Conservation (phyloP, 2,329 filamentous ascomycete genomes). For the Penicillium sp. region DNA sequence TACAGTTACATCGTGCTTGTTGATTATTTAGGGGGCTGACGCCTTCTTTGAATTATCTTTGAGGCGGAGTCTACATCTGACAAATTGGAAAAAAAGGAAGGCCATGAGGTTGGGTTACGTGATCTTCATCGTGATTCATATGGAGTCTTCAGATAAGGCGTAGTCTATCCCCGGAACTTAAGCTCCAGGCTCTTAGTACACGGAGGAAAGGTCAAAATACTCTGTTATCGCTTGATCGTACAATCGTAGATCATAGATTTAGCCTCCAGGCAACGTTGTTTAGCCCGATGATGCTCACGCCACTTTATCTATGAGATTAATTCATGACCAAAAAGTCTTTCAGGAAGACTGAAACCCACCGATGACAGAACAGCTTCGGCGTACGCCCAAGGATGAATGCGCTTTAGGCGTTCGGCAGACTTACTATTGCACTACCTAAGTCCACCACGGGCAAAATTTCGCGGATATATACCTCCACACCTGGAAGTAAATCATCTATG, state of each 20-base stretch:
- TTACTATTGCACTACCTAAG: too few species aligned
- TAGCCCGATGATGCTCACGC: background rate
- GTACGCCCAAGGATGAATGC: too few species aligned
- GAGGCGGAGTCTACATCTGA: background rate
- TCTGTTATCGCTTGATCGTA: background rate
- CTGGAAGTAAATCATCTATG: too few species aligned
- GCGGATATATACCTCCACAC: too few species aligned
- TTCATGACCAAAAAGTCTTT: too few species aligned
- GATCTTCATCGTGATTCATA: background rate
- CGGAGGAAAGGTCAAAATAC: too few species aligned
- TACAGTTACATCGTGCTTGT: slow-evolving; percentile 9
- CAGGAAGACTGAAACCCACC: too few species aligned
- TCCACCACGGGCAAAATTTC: too few species aligned
- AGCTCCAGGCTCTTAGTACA: too few species aligned
- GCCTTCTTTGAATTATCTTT: background rate
- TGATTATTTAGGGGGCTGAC: slow-evolving; percentile 7
- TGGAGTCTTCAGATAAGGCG: background rate
- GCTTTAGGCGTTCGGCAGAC: too few species aligned
- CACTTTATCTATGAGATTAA: background rate
- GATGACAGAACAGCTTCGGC: too few species aligned
- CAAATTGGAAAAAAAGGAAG: background rate
- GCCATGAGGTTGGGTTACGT: too few species aligned
- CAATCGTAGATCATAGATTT: background rate
- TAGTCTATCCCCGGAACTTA: background rate
- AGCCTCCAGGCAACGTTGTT: background rate